Percentiles rank a stretch among this genome's conserved stretches.
These are phyloP conservation scores for Colletotrichum musae DNA, from an alignment of 2,329 filamentous ascomycete species.

Conservation along the genomic window DNA sequence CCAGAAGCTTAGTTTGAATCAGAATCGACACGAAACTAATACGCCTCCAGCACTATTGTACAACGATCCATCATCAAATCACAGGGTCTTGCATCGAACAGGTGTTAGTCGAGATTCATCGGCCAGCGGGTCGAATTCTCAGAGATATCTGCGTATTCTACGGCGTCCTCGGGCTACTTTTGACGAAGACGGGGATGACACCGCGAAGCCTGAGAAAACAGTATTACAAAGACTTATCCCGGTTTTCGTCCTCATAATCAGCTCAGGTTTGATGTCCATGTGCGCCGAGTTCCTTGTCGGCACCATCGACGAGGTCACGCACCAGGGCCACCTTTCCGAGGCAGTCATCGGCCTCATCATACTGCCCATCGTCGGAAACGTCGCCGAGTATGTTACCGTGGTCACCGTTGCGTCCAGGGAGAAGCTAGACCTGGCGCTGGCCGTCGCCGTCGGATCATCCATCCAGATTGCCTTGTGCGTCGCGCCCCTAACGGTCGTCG, in stretches of 20 bases:
- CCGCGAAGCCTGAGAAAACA: neutral
- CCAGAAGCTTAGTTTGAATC: too few species aligned
- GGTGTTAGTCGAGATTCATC: neutral
- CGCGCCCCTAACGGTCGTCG: conserved; percentile 71
- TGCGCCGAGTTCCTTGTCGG: conserved; percentile 74
- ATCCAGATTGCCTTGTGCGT: conserved; percentile 76
- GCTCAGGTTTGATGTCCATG: conserved; percentile 70
- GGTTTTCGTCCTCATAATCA: conserved; percentile 64
- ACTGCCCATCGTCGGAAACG: conserved; percentile 74
- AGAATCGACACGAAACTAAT: too few species aligned
- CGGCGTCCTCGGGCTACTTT: neutral
- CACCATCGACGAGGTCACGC: conserved; percentile 70
- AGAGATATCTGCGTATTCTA: neutral
- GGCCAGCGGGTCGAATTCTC: neutral
- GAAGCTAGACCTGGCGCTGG: conserved; percentile 74
- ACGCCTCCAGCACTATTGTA: too few species aligned
- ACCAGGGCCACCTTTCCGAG: conserved; percentile 64
- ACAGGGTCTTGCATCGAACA: too few species aligned
- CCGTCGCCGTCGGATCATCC: conserved; percentile 71
- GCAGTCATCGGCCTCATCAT: conserved; percentile 74
- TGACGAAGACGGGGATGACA: accelerated
- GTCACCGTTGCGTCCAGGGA: conserved; percentile 72
- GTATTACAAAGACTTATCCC: conserved; percentile 53
- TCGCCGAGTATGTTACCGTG: conserved; percentile 74
- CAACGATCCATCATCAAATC: too few species aligned